Percentiles rank a stretch among this genome's conserved stretches.
Conservation (phyloP, 805 yeast genomes). For the Schizosaccharomyces osmophilus region DNA sequence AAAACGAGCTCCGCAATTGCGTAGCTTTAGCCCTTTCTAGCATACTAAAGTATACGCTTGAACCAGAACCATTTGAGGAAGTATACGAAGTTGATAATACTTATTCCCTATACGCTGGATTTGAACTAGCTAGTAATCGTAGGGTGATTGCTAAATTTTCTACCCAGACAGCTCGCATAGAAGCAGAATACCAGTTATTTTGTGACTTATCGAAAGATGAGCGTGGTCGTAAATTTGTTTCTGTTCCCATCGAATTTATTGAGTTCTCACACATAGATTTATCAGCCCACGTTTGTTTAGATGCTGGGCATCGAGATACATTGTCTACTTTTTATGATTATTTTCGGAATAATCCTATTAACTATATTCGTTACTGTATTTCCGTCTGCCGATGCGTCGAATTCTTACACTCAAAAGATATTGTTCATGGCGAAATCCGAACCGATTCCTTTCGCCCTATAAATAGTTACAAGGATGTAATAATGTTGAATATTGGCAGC, state of each 20-base stretch:
- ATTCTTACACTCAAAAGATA: conserved; percentile 8
- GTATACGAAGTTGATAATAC: neutral
- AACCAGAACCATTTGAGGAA: neutral
- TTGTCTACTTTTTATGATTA: neutral
- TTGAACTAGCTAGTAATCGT: neutral
- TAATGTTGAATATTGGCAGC: conserved; percentile 7
- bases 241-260: neutral
- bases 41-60: neutral
- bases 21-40: neutral
- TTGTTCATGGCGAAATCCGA: conserved; percentile 9
- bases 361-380: conserved; percentile 9
- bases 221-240: neutral
- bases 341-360: neutral
- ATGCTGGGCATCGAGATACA: neutral
- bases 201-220: neutral
- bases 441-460: conserved; percentile 8
- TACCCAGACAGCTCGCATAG: neutral
- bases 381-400: conserved; percentile 8
- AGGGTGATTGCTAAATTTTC: neutral
- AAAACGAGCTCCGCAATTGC: neutral
- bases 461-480: conserved; percentile 4
- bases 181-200: neutral
- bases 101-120: neutral
- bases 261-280: neutral
- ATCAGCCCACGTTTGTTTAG: neutral